A percentile compares a stretch with the other conserved stretches of the same genome.
phyloP scores from a whole-genome alignment of 768 basidiomycete genomes.

The Terana coerulea region DNA sequence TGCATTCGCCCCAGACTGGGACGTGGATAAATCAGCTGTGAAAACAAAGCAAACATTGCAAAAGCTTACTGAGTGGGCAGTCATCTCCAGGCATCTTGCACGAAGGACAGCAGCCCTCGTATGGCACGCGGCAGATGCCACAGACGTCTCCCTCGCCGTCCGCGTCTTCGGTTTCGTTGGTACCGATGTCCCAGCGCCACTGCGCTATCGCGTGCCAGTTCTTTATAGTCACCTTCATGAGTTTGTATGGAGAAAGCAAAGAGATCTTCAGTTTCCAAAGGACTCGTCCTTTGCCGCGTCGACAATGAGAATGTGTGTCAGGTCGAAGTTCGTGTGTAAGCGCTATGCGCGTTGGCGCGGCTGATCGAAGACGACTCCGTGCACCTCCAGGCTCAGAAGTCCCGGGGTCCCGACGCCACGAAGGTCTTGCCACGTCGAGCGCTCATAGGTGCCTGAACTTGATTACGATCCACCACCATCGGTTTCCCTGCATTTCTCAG shows the following conservation, averaged over 20 bases:
- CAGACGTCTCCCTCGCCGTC: slow-evolving; percentile 68
- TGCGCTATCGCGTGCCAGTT: slow-evolving; percentile 86
- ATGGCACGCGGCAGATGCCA: slow-evolving; percentile 89
- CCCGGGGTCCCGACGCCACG: neutral
- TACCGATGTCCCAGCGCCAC: slow-evolving; percentile 78
- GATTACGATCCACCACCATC: too few species aligned
- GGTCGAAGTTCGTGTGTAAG: too few species aligned
- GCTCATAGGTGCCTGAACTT: too few species aligned
- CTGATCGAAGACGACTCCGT: too few species aligned
- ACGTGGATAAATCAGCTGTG: neutral
- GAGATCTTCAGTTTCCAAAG: neutral
- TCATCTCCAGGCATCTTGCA: slow-evolving; percentile 98
- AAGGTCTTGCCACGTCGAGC: neutral
- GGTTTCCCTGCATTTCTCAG: too few species aligned
- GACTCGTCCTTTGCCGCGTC: too few species aligned
- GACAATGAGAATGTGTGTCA: too few species aligned
- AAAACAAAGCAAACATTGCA: slow-evolving; percentile 4
- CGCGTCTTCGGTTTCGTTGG: slow-evolving; percentile 51
- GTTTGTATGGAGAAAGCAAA: neutral
- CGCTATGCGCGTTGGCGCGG: too few species aligned
- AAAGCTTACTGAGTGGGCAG: slow-evolving; percentile 77
- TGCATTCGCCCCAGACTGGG: slow-evolving; percentile 96
- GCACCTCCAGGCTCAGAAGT: neutral
- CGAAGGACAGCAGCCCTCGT: slow-evolving; percentile 91
- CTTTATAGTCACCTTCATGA: slow-evolving; percentile 84